phyloP scores from a whole-genome alignment of 2,329 filamentous ascomycete genomes.

The Hypoxylon sp. region DNA sequence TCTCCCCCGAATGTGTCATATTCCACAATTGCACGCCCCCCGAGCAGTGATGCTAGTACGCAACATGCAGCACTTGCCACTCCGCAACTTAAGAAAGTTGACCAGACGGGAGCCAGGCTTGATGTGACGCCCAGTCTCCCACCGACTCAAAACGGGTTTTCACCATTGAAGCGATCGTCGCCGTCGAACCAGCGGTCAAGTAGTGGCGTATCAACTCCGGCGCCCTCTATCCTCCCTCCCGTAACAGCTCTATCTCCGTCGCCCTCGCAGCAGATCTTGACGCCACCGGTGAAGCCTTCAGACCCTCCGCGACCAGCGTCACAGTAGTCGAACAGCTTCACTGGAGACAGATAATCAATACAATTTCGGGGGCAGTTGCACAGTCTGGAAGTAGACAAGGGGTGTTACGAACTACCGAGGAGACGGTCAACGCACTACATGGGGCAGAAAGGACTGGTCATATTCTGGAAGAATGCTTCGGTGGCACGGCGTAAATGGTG shows the following conservation, averaged over 20 bases:
- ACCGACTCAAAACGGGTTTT: conserved; percentile 57
- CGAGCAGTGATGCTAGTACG: conserved; percentile 30
- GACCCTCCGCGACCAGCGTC: conserved; percentile 45
- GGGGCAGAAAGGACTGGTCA: conserved; percentile 7
- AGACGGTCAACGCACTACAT: not conserved
- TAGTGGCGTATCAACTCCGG: conserved; percentile 41
- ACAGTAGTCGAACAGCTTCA: conserved; percentile 34
- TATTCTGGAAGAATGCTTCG: conserved; percentile 1
- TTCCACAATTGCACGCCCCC: conserved; percentile 33
- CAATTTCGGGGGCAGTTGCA: not conserved
- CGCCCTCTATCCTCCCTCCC: conserved; percentile 63
- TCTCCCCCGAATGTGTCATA: conserved; percentile 40
- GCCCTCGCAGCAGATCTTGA: conserved; percentile 63
- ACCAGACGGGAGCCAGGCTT: conserved; percentile 37
- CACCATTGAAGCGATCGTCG: conserved; percentile 62
- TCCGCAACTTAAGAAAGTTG: conserved; percentile 47
- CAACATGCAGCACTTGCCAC: conserved; percentile 41
- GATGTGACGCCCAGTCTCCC: conserved; percentile 52
- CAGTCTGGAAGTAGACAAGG: not conserved
- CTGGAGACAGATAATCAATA: conserved; percentile 20
- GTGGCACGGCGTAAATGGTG: not conserved
- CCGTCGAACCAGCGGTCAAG: conserved; percentile 46
- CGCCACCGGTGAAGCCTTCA: conserved; percentile 65
- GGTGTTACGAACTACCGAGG: not conserved
- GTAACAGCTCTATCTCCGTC: conserved; percentile 65